Conservation (phyloP, 2,329 filamentous ascomycete species). For the Fusarium euwallaceae region DNA sequence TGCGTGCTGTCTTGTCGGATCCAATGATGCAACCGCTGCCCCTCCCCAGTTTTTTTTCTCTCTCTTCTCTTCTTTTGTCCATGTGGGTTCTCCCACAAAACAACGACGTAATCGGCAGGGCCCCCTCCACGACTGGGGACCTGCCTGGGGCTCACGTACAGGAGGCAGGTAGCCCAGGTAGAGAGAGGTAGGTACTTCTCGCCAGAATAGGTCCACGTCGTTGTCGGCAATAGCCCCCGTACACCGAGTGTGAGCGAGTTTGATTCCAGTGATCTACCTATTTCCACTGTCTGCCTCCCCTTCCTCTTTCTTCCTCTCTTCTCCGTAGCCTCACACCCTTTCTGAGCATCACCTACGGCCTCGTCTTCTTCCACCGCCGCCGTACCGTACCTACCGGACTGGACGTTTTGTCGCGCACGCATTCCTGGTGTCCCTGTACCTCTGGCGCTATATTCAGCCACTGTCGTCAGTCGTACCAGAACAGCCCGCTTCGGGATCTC, state of each 20-base stretch:
- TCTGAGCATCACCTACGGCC: neutral
- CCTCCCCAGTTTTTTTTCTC: slow-evolving; percentile 21
- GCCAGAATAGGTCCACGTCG: slow-evolving; percentile 4
- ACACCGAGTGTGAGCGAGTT: slow-evolving; percentile 5
- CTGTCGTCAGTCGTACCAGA: slow-evolving; percentile 47
- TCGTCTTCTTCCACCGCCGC: slow-evolving; percentile 9
- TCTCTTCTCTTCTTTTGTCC: slow-evolving; percentile 25
- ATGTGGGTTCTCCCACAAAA: slow-evolving; percentile 34
- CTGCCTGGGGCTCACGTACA: neutral
- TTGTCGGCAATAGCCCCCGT: slow-evolving; percentile 8
- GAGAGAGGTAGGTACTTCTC: neutral
- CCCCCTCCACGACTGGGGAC: slow-evolving; percentile 24
- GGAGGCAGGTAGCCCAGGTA: neutral
- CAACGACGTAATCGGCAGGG: slow-evolving; percentile 41
- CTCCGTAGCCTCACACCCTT: slow-evolving; percentile 1
- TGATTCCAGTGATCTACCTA: slow-evolving; percentile 7
- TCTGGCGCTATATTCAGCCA: slow-evolving; percentile 45
- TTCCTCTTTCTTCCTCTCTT: slow-evolving; percentile 3
- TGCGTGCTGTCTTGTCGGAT: slow-evolving; percentile 19
- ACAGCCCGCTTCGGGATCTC: slow-evolving; percentile 43
- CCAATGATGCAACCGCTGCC: slow-evolving; percentile 45
- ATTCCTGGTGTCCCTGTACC: slow-evolving; percentile 30
- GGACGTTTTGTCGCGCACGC: slow-evolving; percentile 27
- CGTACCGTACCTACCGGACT: neutral
- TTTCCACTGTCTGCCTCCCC: neutral